Conservation (phyloP, 495 filamentous ascomycete species). For the Chaetomium fimeti region DNA sequence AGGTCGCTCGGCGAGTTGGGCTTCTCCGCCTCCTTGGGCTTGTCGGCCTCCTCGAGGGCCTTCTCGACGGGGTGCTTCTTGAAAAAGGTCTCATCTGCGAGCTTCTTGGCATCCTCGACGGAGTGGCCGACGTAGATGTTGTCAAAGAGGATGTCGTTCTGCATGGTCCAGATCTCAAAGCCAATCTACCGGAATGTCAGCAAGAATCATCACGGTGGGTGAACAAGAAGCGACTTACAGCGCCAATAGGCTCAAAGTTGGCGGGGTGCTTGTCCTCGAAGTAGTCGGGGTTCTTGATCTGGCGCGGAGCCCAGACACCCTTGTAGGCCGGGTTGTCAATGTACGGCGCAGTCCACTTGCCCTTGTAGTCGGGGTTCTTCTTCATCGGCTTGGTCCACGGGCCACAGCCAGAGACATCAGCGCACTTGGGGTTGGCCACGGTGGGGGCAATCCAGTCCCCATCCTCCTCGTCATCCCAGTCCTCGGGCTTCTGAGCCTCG, state of each 20-base stretch:
- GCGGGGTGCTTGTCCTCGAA: constrained; percentile 97
- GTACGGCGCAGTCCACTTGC: constrained; percentile 91
- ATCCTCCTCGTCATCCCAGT: constrained; percentile 99
- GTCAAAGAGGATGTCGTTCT: constrained; percentile 97
- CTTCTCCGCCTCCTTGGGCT: constrained; percentile 72
- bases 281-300: constrained; percentile 96
- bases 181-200: constrained; percentile 58
- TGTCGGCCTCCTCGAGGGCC: constrained; percentile 74
- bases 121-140: constrained; percentile 99
- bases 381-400: constrained; percentile 89
- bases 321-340: constrained; percentile 99
- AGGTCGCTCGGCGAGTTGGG: constrained; percentile 67
- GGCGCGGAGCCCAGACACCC: constrained; percentile 88
- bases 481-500: constrained; percentile 97
- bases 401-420: constrained; percentile 90
- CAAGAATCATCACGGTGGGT: background rate
- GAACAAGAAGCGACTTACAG: constrained; percentile 58
- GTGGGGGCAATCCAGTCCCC: constrained; percentile 97
- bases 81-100: constrained; percentile 89
- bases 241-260: constrained; percentile 97
- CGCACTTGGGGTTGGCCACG: constrained; percentile 93
- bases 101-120: constrained; percentile 82
- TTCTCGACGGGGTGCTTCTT: constrained; percentile 85
- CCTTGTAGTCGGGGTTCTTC: constrained; percentile 97
- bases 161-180: constrained; percentile 99